Conservation (phyloP, 495 filamentous ascomycete genomes). For the Pyronema domesticum region DNA sequence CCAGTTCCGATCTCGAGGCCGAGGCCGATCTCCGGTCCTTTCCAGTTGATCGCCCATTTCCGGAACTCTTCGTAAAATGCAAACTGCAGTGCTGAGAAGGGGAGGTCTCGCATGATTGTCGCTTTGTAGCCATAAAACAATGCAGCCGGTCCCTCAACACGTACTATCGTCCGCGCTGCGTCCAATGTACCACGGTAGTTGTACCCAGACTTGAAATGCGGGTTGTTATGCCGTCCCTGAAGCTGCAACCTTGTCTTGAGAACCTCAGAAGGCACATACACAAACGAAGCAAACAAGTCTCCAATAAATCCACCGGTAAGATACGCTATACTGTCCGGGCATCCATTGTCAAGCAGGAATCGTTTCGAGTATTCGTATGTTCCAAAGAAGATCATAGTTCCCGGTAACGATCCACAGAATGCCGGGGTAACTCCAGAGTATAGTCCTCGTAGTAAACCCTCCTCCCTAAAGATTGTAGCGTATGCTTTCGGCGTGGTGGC, state of each 20-base stretch:
- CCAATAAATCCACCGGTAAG: constrained; percentile 76
- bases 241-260: constrained; percentile 88
- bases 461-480: constrained; percentile 77
- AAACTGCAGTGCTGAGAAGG: constrained; percentile 90
- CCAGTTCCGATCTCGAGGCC: constrained; percentile 75
- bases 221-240: constrained; percentile 89
- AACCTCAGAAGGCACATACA: constrained; percentile 93
- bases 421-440: constrained; percentile 86
- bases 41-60: constrained; percentile 55
- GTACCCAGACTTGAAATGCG: constrained; percentile 77
- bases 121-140: constrained; percentile 90
- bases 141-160: constrained; percentile 61
- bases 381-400: constrained; percentile 88
- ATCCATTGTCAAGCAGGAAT: constrained; percentile 61
- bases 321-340: constrained; percentile 66
- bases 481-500: constrained; percentile 76
- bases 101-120: constrained; percentile 84
- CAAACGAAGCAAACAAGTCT: constrained; percentile 74
- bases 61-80: constrained; percentile 96
- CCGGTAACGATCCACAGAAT: constrained; percentile 79
- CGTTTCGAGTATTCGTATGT: constrained; percentile 92
- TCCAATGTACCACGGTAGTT: constrained; percentile 72
- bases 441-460: constrained; percentile 72
- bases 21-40: constrained; percentile 58
- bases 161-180: constrained; percentile 66